phyloP scores from a whole-genome alignment of 2,329 filamentous ascomycete genomes.

The Nakataea oryzae region DNA sequence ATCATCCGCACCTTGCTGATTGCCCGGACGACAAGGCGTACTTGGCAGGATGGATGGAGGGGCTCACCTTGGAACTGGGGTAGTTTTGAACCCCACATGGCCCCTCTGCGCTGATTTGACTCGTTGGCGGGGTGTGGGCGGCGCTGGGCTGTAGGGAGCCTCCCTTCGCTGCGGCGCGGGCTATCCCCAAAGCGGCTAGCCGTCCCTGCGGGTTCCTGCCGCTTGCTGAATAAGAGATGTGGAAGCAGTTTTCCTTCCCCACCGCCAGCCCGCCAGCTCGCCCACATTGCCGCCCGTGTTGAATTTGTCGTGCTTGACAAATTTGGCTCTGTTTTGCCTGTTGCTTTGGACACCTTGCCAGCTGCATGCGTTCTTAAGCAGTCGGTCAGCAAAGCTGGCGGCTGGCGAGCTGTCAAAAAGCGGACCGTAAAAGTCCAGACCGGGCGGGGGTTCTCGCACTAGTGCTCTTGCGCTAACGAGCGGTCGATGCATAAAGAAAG shows the following conservation, averaged over 20 bases:
- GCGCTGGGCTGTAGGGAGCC: neutral
- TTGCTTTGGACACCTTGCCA: neutral
- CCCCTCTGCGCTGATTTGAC: too few relatives aligned
- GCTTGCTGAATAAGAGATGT: neutral
- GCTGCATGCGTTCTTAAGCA: neutral
- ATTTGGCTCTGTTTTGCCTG: slow-evolving; percentile 25
- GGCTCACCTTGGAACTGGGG: too few relatives aligned
- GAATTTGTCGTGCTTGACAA: slow-evolving; percentile 43
- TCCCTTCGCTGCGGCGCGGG: neutral
- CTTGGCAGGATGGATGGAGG: neutral
- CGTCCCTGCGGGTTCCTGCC: too few relatives aligned
- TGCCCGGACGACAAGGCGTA: too few relatives aligned
- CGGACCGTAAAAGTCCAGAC: too few relatives aligned
- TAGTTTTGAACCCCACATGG: neutral
- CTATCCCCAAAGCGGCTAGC: neutral
- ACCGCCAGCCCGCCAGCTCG: neutral
- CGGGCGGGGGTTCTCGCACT: too few relatives aligned
- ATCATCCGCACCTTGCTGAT: neutral
- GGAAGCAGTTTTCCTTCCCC: neutral
- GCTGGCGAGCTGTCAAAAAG: neutral
- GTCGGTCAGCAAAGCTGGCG: neutral
- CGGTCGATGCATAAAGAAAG: too few relatives aligned
- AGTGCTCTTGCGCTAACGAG: too few relatives aligned
- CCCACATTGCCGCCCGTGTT: neutral
- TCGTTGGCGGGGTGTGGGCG: too few relatives aligned